phyloP scores from a whole-genome alignment of 1,139 yeast species.

The Yamadazyma buinensis region DNA sequence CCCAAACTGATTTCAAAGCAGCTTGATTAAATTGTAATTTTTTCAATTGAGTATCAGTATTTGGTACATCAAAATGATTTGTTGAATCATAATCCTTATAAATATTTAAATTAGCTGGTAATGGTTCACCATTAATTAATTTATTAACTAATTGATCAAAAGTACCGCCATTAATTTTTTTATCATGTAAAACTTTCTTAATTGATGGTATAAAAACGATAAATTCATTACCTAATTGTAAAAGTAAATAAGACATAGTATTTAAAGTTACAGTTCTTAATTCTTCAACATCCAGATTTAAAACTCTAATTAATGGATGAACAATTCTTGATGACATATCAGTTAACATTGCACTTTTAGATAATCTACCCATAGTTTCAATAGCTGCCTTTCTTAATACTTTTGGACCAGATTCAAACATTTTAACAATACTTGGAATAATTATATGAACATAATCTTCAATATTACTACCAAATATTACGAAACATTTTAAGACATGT shows the following conservation, averaged over 20 bases:
- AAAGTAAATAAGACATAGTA: constrained; percentile 71
- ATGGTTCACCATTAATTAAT: constrained; percentile 80
- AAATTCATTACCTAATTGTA: constrained; percentile 82
- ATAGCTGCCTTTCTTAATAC: constrained; percentile 71
- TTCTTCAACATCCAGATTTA: constrained; percentile 59
- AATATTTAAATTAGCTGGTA: constrained; percentile 73
- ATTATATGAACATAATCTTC: constrained; percentile 87
- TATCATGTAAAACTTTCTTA: constrained; percentile 61
- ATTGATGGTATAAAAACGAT: constrained; percentile 86
- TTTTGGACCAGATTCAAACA: constrained; percentile 69
- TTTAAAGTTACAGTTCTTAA: constrained; percentile 65
- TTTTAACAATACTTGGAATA: constrained; percentile 75
- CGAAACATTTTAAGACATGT: constrained; percentile 79
- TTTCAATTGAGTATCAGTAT: constrained; percentile 66
- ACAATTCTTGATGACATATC: constrained; percentile 91
- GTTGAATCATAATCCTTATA: constrained; percentile 61
- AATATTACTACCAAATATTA: constrained; percentile 82
- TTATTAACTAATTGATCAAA: constrained; percentile 82
- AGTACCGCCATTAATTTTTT: constrained; percentile 65
- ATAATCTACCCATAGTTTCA: constrained; percentile 77
- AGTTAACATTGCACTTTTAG: constrained; percentile 67
- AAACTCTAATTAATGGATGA: constrained; percentile 77
- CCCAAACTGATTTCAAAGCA: constrained; percentile 84
- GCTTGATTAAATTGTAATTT: constrained; percentile 80
- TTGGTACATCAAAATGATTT: constrained; percentile 54